Evolutionary conservation across 2,329 filamentous ascomycete genomes (phyloP).

Genomic region (Xylaria sp.): DNA sequence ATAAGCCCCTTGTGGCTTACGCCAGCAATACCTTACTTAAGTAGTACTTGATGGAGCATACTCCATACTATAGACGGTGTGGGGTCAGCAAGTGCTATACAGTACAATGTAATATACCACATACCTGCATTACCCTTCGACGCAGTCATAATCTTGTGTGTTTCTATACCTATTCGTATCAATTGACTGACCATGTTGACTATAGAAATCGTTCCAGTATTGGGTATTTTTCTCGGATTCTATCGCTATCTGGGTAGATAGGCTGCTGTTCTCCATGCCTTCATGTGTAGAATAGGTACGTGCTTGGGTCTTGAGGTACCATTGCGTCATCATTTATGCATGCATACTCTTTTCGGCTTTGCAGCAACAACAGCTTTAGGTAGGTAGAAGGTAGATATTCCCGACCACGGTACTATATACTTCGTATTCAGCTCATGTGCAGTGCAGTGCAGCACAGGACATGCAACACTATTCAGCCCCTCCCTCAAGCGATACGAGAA

Average conservation of each 20-base stretch:
- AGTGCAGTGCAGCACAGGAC: conserved; percentile 14
- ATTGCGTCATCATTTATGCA: conserved; percentile 26
- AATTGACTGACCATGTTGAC: neutral
- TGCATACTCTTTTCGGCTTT: conserved; percentile 5
- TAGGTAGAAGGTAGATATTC: neutral
- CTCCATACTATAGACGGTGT: conserved; percentile 2
- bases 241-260: neutral
- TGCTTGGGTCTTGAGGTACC: neutral
- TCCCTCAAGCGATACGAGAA: conserved; percentile 20
- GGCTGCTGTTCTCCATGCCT: neutral
- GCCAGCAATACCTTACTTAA: too few relatives aligned
- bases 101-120: conserved; percentile 9
- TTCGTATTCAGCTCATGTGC: conserved; percentile 28
- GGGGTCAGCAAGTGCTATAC: neutral
- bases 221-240: neutral
- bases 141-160: conserved; percentile 3
- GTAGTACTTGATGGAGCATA: neutral
- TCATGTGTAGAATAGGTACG: neutral
- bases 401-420: neutral
- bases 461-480: conserved; percentile 25
- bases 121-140: conserved; percentile 2
- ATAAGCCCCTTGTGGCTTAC: neutral
- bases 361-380: neutral
- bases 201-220: neutral
- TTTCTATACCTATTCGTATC: neutral